Evolutionary conservation across 768 basidiomycete species (phyloP).

Genomic region (Podaxis sp.): DNA sequence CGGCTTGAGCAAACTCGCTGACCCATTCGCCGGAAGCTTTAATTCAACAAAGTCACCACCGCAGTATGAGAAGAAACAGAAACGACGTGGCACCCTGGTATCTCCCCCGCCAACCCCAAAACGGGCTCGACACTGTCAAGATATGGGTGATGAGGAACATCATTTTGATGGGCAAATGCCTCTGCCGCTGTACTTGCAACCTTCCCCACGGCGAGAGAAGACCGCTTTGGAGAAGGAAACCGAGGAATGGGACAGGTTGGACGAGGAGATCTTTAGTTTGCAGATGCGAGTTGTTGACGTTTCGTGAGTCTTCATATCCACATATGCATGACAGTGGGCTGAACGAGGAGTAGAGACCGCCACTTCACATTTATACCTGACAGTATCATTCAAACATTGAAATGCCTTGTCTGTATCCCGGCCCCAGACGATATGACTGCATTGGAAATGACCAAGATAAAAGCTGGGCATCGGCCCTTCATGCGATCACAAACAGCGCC

Average conservation of each 20-base stretch:
- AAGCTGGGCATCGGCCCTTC: slow-evolving; percentile 18
- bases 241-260: slow-evolving; percentile 12
- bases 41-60: slow-evolving; percentile 37
- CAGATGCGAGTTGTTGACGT: slow-evolving; percentile 12
- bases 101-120: slow-evolving; percentile 5
- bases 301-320: slow-evolving; percentile 4
- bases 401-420: slow-evolving; percentile 11
- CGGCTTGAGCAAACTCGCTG: slow-evolving; percentile 14
- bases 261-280: slow-evolving; percentile 9
- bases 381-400: slow-evolving; percentile 10
- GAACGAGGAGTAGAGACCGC: slow-evolving; percentile 5
- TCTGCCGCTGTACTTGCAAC: slow-evolving; percentile 9
- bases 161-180: slow-evolving; percentile 11
- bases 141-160: slow-evolving; percentile 11
- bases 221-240: slow-evolving; percentile 1
- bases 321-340: background rate
- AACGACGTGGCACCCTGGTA: slow-evolving; percentile 6
- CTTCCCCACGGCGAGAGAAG: slow-evolving; percentile 11
- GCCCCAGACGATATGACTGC: slow-evolving; percentile 10
- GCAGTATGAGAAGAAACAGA: slow-evolving; percentile 13
- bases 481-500: slow-evolving; percentile 28
- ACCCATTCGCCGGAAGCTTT: slow-evolving; percentile 63
- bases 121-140: slow-evolving; percentile 4
- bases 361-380: slow-evolving; percentile 13
- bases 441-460: slow-evolving; percentile 7